Percentiles rank a stretch among this genome's conserved stretches.
phyloP scores from a whole-genome alignment of 2,329 filamentous ascomycete species.

The Arachnopeziza araneosa region DNA sequence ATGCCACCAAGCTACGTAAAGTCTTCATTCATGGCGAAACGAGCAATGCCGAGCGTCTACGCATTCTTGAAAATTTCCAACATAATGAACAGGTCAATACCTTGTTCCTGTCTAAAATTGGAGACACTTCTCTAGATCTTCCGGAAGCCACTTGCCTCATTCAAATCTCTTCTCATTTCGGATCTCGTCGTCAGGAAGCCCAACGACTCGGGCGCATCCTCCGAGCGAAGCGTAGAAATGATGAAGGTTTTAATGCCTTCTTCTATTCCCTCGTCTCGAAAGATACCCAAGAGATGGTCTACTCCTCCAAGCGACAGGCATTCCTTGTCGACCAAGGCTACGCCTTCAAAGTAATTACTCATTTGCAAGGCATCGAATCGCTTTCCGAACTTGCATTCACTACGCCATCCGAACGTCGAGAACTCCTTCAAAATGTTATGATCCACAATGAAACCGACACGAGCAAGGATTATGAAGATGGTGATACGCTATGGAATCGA shows the following conservation, averaged over 20 bases:
- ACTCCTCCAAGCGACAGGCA: constrained; percentile 91
- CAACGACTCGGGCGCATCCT: constrained; percentile 90
- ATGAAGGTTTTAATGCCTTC: constrained; percentile 98
- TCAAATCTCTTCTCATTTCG: constrained; percentile 96
- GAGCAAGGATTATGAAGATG: constrained; percentile 17
- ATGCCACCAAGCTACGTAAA: constrained; percentile 78
- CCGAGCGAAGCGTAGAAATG: constrained; percentile 89
- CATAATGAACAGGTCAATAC: constrained; percentile 87
- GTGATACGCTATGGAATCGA: constrained; percentile 50
- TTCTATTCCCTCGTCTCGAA: constrained; percentile 98
- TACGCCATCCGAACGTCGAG: constrained; percentile 72
- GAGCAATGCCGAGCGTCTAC: constrained; percentile 75
- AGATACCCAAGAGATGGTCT: constrained; percentile 97
- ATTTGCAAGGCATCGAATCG: constrained; percentile 83
- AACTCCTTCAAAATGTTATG: constrained; percentile 82
- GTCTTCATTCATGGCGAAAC: constrained; percentile 91
- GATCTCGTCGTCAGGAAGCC: constrained; percentile 92
- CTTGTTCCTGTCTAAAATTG: constrained; percentile 94
- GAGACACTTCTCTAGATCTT: constrained; percentile 94
- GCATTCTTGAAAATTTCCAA: constrained; percentile 90
- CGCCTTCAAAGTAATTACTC: constrained; percentile 97
- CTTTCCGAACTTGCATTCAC: constrained; percentile 76
- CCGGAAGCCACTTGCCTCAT: constrained; percentile 96
- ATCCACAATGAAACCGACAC: constrained; percentile 64
- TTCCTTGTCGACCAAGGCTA: constrained; percentile 98